Conservation (phyloP, 768 basidiomycete species). For the Tricholoma bakamatsutake region DNA sequence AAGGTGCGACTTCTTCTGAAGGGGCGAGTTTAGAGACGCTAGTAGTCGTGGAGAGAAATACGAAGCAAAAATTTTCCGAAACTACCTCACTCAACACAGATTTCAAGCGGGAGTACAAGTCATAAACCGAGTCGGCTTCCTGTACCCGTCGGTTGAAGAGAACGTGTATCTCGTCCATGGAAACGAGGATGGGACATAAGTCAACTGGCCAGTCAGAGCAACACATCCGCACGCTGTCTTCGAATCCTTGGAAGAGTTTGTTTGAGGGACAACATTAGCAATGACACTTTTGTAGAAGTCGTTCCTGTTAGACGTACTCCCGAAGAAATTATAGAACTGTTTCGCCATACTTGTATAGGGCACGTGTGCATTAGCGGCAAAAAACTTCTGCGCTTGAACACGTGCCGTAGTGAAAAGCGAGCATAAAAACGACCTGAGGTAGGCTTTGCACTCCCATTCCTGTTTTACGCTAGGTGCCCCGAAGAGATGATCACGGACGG, state of each 20-base stretch:
- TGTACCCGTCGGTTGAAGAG: too few relatives aligned
- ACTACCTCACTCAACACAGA: too few relatives aligned
- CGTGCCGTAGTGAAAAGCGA: background rate
- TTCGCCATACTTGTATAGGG: background rate
- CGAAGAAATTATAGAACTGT: background rate
- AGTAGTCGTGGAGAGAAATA: too few relatives aligned
- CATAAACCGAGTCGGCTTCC: too few relatives aligned
- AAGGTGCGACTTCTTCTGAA: too few relatives aligned
- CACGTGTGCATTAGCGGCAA: background rate
- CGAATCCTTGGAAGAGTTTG: background rate
- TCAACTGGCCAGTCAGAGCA: too few relatives aligned
- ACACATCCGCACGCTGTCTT: background rate
- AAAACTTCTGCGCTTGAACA: background rate
- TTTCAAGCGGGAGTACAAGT: too few relatives aligned
- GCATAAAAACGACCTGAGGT: background rate
- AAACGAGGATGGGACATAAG: too few relatives aligned
- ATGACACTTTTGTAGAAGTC: background rate
- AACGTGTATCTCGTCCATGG: too few relatives aligned
- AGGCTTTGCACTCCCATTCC: too few relatives aligned
- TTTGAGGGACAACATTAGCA: background rate
- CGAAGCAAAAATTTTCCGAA: too few relatives aligned
- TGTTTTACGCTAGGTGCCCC: background rate
- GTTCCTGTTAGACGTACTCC: background rate
- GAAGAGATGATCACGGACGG: background rate
- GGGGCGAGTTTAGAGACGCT: too few relatives aligned